A percentile compares a stretch with the other conserved stretches of the same genome.
phyloP scores from a whole-genome alignment of 148 eudicot genomes.

The Tetragonia tetragonoides region DNA sequence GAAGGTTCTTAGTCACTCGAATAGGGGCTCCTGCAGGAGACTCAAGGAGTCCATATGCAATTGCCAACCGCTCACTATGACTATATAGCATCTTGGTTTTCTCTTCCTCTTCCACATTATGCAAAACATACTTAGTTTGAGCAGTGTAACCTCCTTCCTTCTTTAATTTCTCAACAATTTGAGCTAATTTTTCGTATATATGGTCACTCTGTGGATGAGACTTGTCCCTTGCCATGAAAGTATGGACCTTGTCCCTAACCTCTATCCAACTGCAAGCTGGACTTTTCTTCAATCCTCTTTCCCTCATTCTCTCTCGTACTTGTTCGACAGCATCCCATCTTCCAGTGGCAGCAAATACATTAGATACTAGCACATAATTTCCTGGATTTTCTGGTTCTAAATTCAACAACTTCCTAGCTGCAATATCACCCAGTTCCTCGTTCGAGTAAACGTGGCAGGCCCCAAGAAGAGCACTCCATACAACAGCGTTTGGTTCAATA shows the following conservation, averaged over 20 bases:
- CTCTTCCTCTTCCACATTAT: constrained; percentile 68
- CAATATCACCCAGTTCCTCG: constrained; percentile 55
- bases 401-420: constrained; percentile 59
- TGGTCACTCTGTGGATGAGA: constrained; percentile 57
- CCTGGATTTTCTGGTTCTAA: constrained; percentile 70
- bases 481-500: constrained; percentile 51
- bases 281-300: constrained; percentile 66
- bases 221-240: constrained; percentile 64
- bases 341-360: constrained; percentile 58
- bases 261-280: constrained; percentile 98
- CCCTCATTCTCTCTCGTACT: constrained; percentile 64
- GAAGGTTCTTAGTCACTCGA: constrained; percentile 73
- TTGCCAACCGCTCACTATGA: constrained; percentile 88
- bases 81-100: constrained; percentile 60
- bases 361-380: constrained; percentile 71
- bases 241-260: constrained; percentile 60
- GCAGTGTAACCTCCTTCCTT: constrained; percentile 64
- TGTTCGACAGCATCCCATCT: constrained; percentile 71
- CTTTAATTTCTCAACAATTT: constrained; percentile 46
- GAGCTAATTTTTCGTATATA: constrained; percentile 50
- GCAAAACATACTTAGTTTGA: constrained; percentile 62
- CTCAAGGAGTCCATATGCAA: constrained; percentile 67
- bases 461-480: constrained; percentile 82
- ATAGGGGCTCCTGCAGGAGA: constrained; percentile 51
- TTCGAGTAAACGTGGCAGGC: constrained; percentile 66